Base-by-base conservation (phyloP, 345 rosid genomes). In the Citrus sinensis region DNA sequence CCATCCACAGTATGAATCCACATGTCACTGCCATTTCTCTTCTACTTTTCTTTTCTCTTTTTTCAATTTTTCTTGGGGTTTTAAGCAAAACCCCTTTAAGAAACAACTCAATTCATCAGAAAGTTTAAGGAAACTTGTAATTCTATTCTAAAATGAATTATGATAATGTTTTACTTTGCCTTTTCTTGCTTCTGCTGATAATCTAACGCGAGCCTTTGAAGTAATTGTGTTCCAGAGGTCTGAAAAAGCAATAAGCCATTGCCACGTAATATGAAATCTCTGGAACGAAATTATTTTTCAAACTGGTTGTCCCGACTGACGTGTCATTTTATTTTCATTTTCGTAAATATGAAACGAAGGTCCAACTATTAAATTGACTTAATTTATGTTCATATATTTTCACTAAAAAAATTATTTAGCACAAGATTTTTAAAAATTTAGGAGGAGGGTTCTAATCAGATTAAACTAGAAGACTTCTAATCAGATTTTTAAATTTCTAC, bases 1-100 rank as follows among this genome's bases (percentile, higher is more conserved):
- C 88, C 87, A 91, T 70, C 94, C 90, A 89, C 35, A 89, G 56
- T 55, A 93, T 81, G 84, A 87, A 67, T 27, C 79, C 85, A 91
- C 83, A 86, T 37, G 92, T 89, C 90, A 93, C 70, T 74, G 90
- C 89, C 98, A 93, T 93, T 68, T 67, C 64, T 9, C 8, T 22
- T 30, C 16, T 37, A 19, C 34, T 3, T 29, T 4, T 14, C 16
- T 27, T 3, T 13, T 2, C 0, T 14, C 42, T 17, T 24, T 13
- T 29, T 29, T 5, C 24, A 14, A 6, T 22, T 10, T 25, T 73
- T 24, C 34, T 20, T 55, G 35, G 34, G 16, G 16, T 34, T 34
- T n/a, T 4, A 73, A 56, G 24, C 2, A 16, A 11, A 11, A 73
- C n/a, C 65, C 76, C 20, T 54, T 72, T 29, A 46, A 20, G 34